phyloP scores from a whole-genome alignment of 495 filamentous ascomycete genomes.

The Penicillium coffeae region DNA sequence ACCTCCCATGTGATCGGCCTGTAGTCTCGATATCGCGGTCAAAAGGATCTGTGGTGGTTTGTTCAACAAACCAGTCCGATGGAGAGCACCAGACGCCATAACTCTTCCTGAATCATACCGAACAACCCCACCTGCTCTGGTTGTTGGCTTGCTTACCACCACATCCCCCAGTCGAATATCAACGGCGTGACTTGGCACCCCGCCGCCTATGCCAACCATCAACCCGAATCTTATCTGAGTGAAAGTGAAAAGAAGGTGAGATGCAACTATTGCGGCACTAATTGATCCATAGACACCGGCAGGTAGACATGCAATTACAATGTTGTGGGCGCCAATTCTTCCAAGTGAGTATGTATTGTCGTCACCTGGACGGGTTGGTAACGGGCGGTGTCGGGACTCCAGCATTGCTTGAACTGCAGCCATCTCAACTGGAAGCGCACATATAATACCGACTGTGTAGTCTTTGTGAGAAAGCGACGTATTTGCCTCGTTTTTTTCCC shows the following conservation, averaged over 20 bases:
- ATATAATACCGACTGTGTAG: conserved; percentile 37
- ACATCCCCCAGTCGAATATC: conserved; percentile 27
- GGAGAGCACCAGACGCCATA: background rate
- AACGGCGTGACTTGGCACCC: conserved; percentile 13
- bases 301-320: conserved; percentile 25
- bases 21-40: conserved; percentile 16
- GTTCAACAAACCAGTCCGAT: conserved; percentile 11
- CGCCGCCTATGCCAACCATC: conserved; percentile 26
- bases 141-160: conserved; percentile 14
- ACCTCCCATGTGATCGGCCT: conserved; percentile 1
- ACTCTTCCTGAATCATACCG: conserved; percentile 19
- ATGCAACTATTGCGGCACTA: conserved; percentile 22
- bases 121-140: conserved; percentile 14
- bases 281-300: conserved; percentile 16
- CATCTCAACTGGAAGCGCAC: conserved; percentile 32
- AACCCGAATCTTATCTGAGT: conserved; percentile 4
- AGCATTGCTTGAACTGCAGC: conserved; percentile 31
- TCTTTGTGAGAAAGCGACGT: conserved; percentile 2
- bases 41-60: conserved; percentile 17
- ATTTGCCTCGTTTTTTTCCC: too few relatives aligned
- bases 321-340: conserved; percentile 29
- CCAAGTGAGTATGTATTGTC: conserved; percentile 39
- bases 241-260: conserved; percentile 22
- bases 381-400: conserved; percentile 24
- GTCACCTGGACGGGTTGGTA: conserved; percentile 15